Base-by-base conservation (phyloP, 2,329 filamentous ascomycete species). In the Rugonectria rugulosa region DNA sequence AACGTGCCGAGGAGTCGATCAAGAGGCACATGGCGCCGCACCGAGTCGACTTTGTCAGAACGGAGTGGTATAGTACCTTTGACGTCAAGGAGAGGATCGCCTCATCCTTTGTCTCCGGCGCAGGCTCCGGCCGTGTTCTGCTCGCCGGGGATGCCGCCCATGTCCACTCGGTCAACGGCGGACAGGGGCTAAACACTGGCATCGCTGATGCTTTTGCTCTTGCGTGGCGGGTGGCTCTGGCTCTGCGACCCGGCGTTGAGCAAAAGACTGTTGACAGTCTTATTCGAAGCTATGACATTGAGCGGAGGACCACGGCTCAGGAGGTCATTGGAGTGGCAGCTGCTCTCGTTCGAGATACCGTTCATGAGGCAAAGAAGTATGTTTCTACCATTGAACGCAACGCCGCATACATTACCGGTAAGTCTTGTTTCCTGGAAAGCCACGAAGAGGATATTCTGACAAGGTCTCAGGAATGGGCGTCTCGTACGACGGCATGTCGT, bases 131-230 rank as follows among this genome's bases (percentile, higher is more conserved):
- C 4, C 75, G 79, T 8, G 72, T 81, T 5, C 76, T 85, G 38
- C 70, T 86, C 1, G 81, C 79, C 6, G 83, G 83, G 3, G 84
- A 86, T 51, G 81, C 82, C 0, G 81, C 81, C 1, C 83, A 86
- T 50, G 81, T 82, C 3, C 81, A 85, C 53, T 81, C 75, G 1
- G 80, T 81, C 29, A 81, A 82, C 8, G 83, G 82, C 0, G 83
- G 82, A 0, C 82, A 85, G 59, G 83, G 84, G 1, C 75, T 86
- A 61, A 86, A 86, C 60, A 85, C 82, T 0, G 83, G 83, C 4
- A 76, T 85, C 26, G 78, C 80, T 6, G 83, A 86, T 63, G 81
- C 82, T 0, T 79, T 84, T 23, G 81, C 79, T 37, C 65, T 86
- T 1, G 77, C 76, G 8, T 86, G 83, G 82, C 82, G 84, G 29